Base-by-base conservation (phyloP, 2,329 filamentous ascomycete species). In the Cyphellophora attinorum region DNA sequence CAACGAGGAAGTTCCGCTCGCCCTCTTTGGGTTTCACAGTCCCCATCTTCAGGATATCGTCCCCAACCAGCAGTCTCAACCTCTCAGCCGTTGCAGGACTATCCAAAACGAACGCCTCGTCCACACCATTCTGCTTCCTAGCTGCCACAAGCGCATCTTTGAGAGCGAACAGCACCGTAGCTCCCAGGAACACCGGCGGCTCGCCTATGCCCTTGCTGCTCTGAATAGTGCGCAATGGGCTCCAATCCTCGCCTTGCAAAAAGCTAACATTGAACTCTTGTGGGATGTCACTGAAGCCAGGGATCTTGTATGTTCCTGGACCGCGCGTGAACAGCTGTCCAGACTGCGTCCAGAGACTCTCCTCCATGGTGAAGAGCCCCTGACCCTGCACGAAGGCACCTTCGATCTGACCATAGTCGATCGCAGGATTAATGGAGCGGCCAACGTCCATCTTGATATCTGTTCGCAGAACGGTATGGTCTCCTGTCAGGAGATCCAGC, bases 361-460 rank as follows among this genome's bases (percentile, higher is more conserved):
- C 81, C 55, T 85, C 81, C 0, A 77, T 83, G 0, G 81, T 89
- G 59, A 86, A 89, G 1, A 89, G 67, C 0, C 83, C 83, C 55
- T 86, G 72, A 4, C 83, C 83, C 56, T 89, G 83, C 16, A 89
- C 67, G 48, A 85, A 89, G 0, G 83, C 83, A 21, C 83, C 83
- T 57, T 88, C 81, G 46, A 88, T 85, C 58, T 89, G 83, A 3
- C 83, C 83, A 47, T 86, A 86, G 57, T 86, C 81, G 36, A 86
- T 82, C 12, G 77, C 70, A 0, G 81, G 81, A 18, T 75, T 75
- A 51, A 74, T 74, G 17, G 63, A 67, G 29, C 62, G 66, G 11
- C 68, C 68, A 2, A 96, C 85, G 51, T 96, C 89, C 91, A 98
- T 98, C 59, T 94, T 93, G 61, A 98, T 77, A 53, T 98, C 91